Conservation (phyloP, 305 asterid species). For the Fraxinus paxiana region DNA sequence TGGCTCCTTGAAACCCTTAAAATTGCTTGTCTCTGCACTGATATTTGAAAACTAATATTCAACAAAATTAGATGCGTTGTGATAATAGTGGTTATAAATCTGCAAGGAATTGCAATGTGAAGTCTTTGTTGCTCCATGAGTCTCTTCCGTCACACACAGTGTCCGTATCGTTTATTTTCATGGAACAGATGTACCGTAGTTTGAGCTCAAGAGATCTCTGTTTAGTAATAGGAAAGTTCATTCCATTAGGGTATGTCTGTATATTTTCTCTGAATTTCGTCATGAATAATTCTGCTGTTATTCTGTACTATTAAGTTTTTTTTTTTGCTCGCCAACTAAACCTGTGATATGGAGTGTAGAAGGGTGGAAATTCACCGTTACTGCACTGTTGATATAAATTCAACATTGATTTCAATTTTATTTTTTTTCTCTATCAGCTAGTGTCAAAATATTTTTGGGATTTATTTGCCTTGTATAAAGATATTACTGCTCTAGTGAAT, state of each 20-base stretch:
- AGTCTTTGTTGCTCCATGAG: background rate
- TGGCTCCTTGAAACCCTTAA: constrained; percentile 3
- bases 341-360: background rate
- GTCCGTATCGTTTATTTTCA: background rate
- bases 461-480: background rate
- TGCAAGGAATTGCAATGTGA: background rate
- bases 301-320: background rate
- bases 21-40: background rate
- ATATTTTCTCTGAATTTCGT: background rate
- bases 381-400: background rate
- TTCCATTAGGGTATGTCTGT: background rate
- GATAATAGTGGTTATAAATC: background rate
- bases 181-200: background rate
- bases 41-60: constrained; percentile 16
- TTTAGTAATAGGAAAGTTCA: background rate
- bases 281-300: background rate
- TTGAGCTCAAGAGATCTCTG: background rate
- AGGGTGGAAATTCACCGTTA: background rate
- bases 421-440: background rate
- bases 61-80: constrained; percentile 14
- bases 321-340: background rate
- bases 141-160: background rate
- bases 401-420: background rate
- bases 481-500: background rate
- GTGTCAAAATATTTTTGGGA: background rate